Evolutionary conservation across 139 green algal species (phyloP).

Genomic region (Closterium sp.): DNA sequence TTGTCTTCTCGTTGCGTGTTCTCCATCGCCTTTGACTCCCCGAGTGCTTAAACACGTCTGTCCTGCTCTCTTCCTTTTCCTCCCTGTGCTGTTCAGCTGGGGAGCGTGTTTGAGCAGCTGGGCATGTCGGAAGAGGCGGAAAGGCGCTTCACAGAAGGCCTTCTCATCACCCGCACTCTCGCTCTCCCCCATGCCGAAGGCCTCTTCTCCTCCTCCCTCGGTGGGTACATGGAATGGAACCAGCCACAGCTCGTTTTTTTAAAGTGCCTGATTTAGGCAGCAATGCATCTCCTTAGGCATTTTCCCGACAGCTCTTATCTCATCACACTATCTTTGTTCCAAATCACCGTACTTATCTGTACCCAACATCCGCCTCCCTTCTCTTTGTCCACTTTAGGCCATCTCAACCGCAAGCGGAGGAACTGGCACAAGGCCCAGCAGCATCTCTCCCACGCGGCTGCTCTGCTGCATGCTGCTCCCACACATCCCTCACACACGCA

Average conservation of each 20-base stretch:
- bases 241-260: not conserved
- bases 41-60: not conserved
- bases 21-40: not conserved
- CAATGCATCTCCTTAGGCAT: not conserved
- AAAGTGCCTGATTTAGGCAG: not conserved
- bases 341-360: not conserved
- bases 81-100: not conserved
- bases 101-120: not conserved
- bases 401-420: not conserved
- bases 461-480: not conserved
- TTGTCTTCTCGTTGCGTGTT: not conserved
- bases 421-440: not conserved
- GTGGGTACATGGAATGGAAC: not conserved
- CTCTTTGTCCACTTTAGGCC: not conserved
- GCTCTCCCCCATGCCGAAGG: not conserved
- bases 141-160: not conserved
- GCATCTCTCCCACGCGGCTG: not conserved
- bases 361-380: not conserved
- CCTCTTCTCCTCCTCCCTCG: not conserved
- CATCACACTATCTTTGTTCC: not conserved
- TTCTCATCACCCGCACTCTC: not conserved
- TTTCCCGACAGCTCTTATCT: not conserved
- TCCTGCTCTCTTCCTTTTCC: not conserved
- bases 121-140: not conserved
- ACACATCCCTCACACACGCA: not conserved